Evolutionary conservation across 441 rosid genomes (phyloP), one percentile per base, ranked within the genome.

Genomic region (Lepidium campestre): DNA sequence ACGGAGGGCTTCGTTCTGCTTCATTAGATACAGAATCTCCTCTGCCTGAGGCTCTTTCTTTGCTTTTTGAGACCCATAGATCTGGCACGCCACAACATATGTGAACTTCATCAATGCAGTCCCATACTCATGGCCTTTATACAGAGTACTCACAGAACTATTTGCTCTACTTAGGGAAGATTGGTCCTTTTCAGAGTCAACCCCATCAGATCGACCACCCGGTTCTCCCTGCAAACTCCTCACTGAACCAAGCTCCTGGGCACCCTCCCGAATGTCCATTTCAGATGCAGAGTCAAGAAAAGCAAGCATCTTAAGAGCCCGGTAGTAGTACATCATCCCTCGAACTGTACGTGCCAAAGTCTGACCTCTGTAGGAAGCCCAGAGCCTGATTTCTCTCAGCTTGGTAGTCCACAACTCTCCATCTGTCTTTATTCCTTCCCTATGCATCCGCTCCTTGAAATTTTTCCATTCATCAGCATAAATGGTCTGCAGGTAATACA

Each of bases 391-490:
- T 53, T 86, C 93, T 65, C 81, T 83, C 73, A 80, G 49, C 83
- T 79, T 91, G 50, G 82, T 75, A 14, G 84, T 82, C 86, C 85
- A 85, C 53, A 91, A 75, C 68, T 91, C 95, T 15, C 37, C 46
- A 10, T 89, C 93, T 29, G 79, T 81, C 64, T 29, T 78, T 83
- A 87, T 85, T 25, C 98, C 98, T 72, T 91, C 94, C 52, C 85
- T 75, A 19, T 73, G 91, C 95, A 91, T 86, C 81, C 98, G 85
- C 77, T 91, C 88, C 67, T 85, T 70, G 58, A 91, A 91, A 68
- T 91, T 91, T 71, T 75, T 83, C 98, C 98, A 91, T 32, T 91
- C 98, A 66, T 89, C 98, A 62, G 67, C 83, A 69, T 89, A 91
- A 65, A 91, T 86, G 13, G 96, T 91, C 82, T 87, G 88, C 81